A percentile compares a stretch with the other conserved stretches of the same genome.
phyloP scores from a whole-genome alignment of 208 protist genomes.

The Angomonas ambiguus region DNA sequence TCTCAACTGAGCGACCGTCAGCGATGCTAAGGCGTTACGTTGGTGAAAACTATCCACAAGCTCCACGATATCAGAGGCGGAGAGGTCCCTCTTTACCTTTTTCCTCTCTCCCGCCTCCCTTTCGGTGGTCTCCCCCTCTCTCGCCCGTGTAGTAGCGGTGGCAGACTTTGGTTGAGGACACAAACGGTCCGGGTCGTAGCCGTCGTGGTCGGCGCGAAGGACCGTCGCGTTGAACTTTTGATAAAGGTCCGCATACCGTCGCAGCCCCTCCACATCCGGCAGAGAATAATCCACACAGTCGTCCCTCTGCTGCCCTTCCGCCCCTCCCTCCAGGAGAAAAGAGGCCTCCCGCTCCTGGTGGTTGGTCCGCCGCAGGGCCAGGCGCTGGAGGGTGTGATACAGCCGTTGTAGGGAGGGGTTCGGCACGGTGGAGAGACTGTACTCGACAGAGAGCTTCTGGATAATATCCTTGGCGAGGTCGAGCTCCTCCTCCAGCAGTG shows the following conservation, averaged over 20 bases:
- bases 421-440: conserved; percentile 46
- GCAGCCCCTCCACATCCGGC: conserved; percentile 47
- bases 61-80: neutral
- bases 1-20: neutral
- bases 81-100: neutral
- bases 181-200: conserved; percentile 37
- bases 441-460: conserved; percentile 42
- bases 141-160: conserved; percentile 3
- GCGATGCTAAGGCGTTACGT: neutral
- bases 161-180: conserved; percentile 24
- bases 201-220: conserved; percentile 27
- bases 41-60: neutral
- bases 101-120: neutral
- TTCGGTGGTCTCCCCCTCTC: neutral
- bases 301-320: neutral
- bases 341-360: conserved; percentile 1
- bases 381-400: conserved; percentile 38
- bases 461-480: conserved; percentile 52
- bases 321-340: neutral
- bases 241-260: conserved; percentile 29
- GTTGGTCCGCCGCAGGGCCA: conserved; percentile 24
- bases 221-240: conserved; percentile 46
- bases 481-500: conserved; percentile 9
- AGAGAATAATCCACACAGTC: conserved; percentile 35
- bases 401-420: conserved; percentile 76